phyloP scores from a whole-genome alignment of 2,329 filamentous ascomycete species.

The Xylaria sp. region DNA sequence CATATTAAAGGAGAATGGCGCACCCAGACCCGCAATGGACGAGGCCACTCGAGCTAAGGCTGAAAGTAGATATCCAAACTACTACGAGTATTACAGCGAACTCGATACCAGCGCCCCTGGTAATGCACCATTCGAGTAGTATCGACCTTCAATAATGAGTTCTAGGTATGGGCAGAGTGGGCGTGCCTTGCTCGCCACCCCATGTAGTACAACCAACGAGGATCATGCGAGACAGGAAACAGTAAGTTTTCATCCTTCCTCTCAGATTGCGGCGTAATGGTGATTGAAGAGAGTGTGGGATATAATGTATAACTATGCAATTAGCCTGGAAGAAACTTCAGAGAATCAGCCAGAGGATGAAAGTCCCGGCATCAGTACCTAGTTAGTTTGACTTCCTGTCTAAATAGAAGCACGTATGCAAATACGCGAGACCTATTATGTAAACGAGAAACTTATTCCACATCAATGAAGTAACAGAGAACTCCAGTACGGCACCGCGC shows the following conservation, averaged over 20 bases:
- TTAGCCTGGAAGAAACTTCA: not conserved
- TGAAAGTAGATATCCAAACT: constrained; percentile 62
- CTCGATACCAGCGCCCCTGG: constrained; percentile 60
- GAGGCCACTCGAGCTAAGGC: constrained; percentile 62
- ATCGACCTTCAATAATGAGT: not conserved
- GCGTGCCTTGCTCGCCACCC: not conserved
- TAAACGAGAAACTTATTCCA: constrained; percentile 14
- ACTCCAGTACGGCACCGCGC: not conserved
- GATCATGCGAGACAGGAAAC: constrained; percentile 4
- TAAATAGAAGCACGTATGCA: constrained; percentile 21
- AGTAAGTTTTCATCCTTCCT: constrained; percentile 18
- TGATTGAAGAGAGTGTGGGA: constrained; percentile 6
- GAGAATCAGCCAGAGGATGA: not conserved
- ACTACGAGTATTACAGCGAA: constrained; percentile 64
- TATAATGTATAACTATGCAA: constrained; percentile 21
- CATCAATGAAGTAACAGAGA: constrained; percentile 23
- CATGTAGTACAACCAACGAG: not conserved
- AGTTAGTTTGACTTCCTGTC: constrained; percentile 19
- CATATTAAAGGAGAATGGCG: constrained; percentile 60
- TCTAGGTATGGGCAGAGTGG: not conserved
- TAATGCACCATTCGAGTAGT: constrained; percentile 63
- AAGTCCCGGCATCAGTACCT: constrained; percentile 4
- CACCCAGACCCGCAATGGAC: constrained; percentile 59
- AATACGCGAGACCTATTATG: constrained; percentile 14
- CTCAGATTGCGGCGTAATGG: constrained; percentile 5